Conservation (phyloP, 495 filamentous ascomycete genomes). For the Pseudoneurospora amorphoporcata region DNA sequence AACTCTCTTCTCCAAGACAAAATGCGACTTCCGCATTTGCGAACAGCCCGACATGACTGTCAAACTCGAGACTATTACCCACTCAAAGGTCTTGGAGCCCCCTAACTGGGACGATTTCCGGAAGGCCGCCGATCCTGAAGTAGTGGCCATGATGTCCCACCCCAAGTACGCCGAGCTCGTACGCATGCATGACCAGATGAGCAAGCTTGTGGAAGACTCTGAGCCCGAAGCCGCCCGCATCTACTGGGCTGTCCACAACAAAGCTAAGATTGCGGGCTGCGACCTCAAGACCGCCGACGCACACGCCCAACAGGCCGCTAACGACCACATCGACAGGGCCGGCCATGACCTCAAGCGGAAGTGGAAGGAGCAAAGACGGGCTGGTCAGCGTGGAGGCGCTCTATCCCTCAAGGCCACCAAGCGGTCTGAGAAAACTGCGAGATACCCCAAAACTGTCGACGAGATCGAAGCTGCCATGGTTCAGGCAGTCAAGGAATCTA, state of each 20-base stretch:
- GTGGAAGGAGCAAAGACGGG: not conserved
- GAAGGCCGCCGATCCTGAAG: constrained; percentile 8
- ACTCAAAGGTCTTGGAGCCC: not conserved
- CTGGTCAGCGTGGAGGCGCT: not conserved
- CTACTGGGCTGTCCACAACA: not conserved
- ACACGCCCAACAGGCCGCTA: not conserved
- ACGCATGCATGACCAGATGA: not conserved
- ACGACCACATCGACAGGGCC: not conserved
- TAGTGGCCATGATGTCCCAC: constrained; percentile 7
- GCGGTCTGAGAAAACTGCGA: not conserved
- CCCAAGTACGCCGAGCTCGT: constrained; percentile 1
- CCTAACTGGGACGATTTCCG: not conserved
- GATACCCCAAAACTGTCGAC: not conserved
- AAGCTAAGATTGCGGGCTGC: not conserved
- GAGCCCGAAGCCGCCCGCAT: not conserved
- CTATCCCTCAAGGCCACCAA: not conserved
- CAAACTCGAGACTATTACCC: constrained; percentile 6
- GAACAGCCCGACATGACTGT: constrained; percentile 7
- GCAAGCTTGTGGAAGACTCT: not conserved
- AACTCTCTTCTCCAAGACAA: constrained; percentile 9
- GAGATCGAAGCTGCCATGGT: not conserved
- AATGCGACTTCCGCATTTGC: constrained; percentile 5
- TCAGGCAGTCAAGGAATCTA: not conserved
- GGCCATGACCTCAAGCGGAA: not conserved
- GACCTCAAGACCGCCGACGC: not conserved